Conservation (phyloP, 371 early-diverging fungal genomes). For the Dichotomocladium elegans region DNA sequence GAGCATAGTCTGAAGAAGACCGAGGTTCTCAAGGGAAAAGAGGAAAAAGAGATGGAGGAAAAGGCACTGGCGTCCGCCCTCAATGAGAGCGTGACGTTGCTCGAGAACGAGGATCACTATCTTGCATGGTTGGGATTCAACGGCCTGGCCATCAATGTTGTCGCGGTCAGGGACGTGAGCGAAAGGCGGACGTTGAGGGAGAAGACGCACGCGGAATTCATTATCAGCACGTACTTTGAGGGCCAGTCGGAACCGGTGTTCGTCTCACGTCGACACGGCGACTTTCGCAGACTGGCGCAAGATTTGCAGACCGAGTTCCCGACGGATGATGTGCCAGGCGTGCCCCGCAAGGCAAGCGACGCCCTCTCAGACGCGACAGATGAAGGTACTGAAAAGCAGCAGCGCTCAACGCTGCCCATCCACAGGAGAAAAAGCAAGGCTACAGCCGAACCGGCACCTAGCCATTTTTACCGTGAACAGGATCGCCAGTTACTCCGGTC, state of each 20-base stretch:
- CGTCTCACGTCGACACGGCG: slow-evolving; percentile 31
- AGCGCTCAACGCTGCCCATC: neutral
- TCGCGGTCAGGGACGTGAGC: slow-evolving; percentile 20
- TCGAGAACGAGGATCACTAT: slow-evolving; percentile 20
- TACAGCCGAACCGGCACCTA: neutral
- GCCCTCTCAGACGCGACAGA: neutral
- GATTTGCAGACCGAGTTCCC: slow-evolving; percentile 24
- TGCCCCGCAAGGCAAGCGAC: slow-evolving; percentile 25
- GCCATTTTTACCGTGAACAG: slow-evolving; percentile 34
- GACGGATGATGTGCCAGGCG: slow-evolving; percentile 19
- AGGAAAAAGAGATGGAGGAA: slow-evolving; percentile 2
- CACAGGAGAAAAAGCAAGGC: neutral
- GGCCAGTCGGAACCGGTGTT: slow-evolving; percentile 4
- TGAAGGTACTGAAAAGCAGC: slow-evolving; percentile 1
- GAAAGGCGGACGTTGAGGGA: slow-evolving; percentile 23
- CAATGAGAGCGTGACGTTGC: slow-evolving; percentile 4
- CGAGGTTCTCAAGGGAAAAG: neutral
- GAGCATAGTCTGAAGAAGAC: slow-evolving; percentile 20
- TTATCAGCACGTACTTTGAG: slow-evolving; percentile 15
- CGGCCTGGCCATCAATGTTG: slow-evolving; percentile 20
- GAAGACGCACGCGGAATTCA: slow-evolving; percentile 26
- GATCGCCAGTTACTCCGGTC: slow-evolving; percentile 50
- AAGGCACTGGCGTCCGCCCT: neutral
- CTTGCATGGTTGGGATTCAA: slow-evolving; percentile 22
- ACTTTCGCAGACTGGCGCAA: slow-evolving; percentile 20